Percentiles rank a stretch among this genome's conserved stretches.
These are phyloP conservation scores for Trebouxia gelatinosa DNA, from an alignment of 163 green algal species.

Conservation along the genomic window DNA sequence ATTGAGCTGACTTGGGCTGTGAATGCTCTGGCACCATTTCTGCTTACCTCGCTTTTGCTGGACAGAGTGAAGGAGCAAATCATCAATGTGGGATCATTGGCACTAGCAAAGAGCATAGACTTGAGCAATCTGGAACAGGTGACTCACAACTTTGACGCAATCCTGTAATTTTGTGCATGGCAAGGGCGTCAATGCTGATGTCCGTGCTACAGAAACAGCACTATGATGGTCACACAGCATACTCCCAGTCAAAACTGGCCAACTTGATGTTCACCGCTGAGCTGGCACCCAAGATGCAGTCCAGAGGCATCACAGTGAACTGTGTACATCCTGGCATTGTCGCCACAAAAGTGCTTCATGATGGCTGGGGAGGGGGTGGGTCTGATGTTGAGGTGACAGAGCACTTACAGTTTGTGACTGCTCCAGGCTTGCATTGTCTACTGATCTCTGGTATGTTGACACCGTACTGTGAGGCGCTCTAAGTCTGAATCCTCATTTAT, in stretches of 20 bases:
- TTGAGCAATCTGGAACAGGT: conserved; percentile 63
- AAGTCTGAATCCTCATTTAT: background rate
- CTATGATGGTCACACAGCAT: conserved; percentile 53
- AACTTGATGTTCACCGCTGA: conserved; percentile 58
- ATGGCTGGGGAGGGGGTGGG: conserved; percentile 37
- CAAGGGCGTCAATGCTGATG: conserved; percentile 50
- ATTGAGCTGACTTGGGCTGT: conserved; percentile 71
- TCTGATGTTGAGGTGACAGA: background rate
- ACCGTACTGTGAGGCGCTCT: background rate
- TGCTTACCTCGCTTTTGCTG: conserved; percentile 57
- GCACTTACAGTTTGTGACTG: background rate
- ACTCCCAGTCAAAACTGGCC: conserved; percentile 63
- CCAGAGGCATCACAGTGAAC: background rate
- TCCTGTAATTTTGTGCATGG: conserved; percentile 43
- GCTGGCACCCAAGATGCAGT: conserved; percentile 36
- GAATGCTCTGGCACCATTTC: conserved; percentile 72
- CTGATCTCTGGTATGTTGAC: background rate
- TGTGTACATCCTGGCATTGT: conserved; percentile 35
- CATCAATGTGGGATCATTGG: conserved; percentile 61
- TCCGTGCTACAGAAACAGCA: conserved; percentile 53
- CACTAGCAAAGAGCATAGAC: conserved; percentile 56
- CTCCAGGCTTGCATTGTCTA: background rate
- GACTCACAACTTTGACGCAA: background rate
- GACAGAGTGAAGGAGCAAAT: conserved; percentile 49
- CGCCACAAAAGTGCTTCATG: conserved; percentile 76